Conservation (phyloP, 2,329 filamentous ascomycete genomes). For the Arthrobotrys sinensis region DNA sequence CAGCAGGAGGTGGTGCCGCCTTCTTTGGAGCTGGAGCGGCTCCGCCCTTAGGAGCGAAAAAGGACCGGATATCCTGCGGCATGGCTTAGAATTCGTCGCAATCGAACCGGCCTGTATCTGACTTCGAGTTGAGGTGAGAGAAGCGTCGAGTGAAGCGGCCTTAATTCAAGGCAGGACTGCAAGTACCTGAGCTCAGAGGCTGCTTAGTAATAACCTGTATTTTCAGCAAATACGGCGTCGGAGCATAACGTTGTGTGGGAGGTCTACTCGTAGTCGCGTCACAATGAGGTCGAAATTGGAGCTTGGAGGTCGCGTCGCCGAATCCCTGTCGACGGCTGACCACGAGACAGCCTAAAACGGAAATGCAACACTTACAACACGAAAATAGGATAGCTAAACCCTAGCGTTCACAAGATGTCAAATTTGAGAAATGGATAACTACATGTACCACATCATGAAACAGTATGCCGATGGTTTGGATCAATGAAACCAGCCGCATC, state of each 20-base stretch:
- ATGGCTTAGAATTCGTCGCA: constrained; percentile 70
- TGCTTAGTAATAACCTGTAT: constrained; percentile 21
- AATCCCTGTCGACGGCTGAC: constrained; percentile 31
- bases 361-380: constrained; percentile 9
- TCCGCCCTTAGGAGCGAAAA: constrained; percentile 84
- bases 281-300: constrained; percentile 19
- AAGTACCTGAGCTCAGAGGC: not conserved
- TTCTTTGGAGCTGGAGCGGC: constrained; percentile 54
- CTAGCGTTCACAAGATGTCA: too few species aligned
- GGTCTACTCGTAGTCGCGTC: constrained; percentile 15
- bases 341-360: constrained; percentile 18
- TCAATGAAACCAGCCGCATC: too few species aligned
- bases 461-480: too few species aligned
- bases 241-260: constrained; percentile 21
- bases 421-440: too few species aligned
- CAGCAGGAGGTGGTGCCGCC: constrained; percentile 61
- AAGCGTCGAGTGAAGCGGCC: not conserved
- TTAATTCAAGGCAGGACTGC: not conserved
- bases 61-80: constrained; percentile 88
- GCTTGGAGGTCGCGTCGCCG: constrained; percentile 18
- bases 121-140: not conserved
- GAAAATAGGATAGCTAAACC: too few species aligned
- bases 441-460: too few species aligned
- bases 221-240: not conserved
- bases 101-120: too few species aligned